Evolutionary conservation across 2,329 filamentous ascomycete species (phyloP), one percentile per base, ranked within the genome.

Genomic region (Cladophialophora yegresii): DNA sequence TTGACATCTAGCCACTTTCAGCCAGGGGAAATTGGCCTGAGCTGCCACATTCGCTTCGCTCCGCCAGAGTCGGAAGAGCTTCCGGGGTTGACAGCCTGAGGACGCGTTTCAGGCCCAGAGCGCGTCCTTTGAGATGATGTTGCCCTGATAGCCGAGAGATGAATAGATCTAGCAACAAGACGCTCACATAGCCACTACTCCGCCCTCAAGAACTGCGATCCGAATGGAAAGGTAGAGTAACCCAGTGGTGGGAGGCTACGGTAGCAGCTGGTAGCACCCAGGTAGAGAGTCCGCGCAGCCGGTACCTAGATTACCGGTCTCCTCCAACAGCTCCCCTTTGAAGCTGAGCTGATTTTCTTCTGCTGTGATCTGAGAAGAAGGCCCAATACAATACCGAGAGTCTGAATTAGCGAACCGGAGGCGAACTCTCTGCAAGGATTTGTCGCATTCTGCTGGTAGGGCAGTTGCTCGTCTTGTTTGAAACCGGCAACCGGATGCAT

Each of bases 11-110:
- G 23, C 58, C 58, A 1, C 54, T 61, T 61, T 54, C 26, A 40
- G 43, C 20, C 43, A 10, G 40, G n/a, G 59, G 59, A 62, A 62
- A 62, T 62, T 62, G 53, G 58, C n/a, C 16, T 54, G 33, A 47
- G 54, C 58, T 32, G 23, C 58, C 33, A 28, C 58, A 7, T 49
- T 54, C 26, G 47, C 43, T 36, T 59, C 43, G 26, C 26, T 53
- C 57, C 10, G 10, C 45, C 47, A 53, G 32, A 53, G 26, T 32
- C 58, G 33, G n/a, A 40, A 36, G 26, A 22, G 13, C 22, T 51
- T 59, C 47, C 30, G 22, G 45, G 47, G 45, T 51, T 30, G 47
- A 32, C 33, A 36, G n/a, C 28, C 45, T 28, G 22, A 49, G 36
- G 50, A 55, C 59, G 51, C 59, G 50, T 55, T 23, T 30, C 47